Evolutionary conservation across 2,329 filamentous ascomycete species (phyloP).

Genomic region (Pseudogymnoascus sp.): DNA sequence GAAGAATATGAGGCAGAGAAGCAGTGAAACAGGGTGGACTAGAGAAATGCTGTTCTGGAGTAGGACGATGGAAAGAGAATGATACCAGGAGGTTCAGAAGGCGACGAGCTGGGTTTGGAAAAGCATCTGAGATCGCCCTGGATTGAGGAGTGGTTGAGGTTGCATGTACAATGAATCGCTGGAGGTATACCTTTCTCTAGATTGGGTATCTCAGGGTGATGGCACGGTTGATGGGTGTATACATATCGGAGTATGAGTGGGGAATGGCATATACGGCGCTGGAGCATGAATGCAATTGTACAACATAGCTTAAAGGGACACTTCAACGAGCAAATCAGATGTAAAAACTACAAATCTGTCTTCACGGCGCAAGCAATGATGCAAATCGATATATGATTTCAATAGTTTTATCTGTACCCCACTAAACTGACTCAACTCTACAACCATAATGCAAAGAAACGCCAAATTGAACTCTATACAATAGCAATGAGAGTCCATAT

Average conservation of each 20-base stretch:
- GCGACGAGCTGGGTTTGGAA: neutral
- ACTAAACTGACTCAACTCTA: slow-evolving; percentile 8
- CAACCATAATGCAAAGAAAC: slow-evolving; percentile 9
- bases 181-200: neutral
- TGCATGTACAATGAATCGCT: neutral
- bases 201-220: neutral
- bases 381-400: neutral
- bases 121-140: neutral
- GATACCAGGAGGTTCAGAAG: neutral
- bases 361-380: neutral
- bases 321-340: neutral
- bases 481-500: slow-evolving; percentile 15
- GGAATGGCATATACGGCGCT: slow-evolving; percentile 2
- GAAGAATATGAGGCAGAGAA: slow-evolving; percentile 39
- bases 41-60: neutral
- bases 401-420: slow-evolving; percentile 6
- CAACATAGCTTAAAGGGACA: neutral
- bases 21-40: slow-evolving; percentile 3
- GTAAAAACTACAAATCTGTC: neutral
- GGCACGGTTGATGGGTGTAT: neutral
- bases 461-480: slow-evolving; percentile 8
- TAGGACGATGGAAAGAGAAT: neutral
- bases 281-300: neutral
- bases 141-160: neutral
- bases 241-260: neutral